phyloP scores from a whole-genome alignment of 768 basidiomycete genomes.

The Suillus subaureus region DNA sequence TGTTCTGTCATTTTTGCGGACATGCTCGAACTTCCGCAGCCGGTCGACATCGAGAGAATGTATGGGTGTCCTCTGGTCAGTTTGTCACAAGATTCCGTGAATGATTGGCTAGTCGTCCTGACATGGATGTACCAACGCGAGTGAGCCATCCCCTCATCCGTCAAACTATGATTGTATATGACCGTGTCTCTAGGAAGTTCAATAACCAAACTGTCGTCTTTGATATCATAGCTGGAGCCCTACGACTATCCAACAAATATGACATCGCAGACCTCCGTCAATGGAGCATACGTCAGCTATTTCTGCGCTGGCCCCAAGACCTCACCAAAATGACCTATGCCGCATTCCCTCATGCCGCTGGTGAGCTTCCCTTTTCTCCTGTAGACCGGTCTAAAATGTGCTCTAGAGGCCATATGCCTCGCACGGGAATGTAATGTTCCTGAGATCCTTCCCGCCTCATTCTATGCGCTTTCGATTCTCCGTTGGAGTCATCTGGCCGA shows the following conservation, averaged over 20 bases:
- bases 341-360: slow-evolving; percentile 34
- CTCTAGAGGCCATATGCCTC: slow-evolving; percentile 37
- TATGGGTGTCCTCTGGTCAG: slow-evolving; percentile 35
- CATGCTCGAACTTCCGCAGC: slow-evolving; percentile 40
- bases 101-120: slow-evolving; percentile 34
- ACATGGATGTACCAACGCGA: slow-evolving; percentile 36
- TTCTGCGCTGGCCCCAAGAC: slow-evolving; percentile 33
- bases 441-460: slow-evolving; percentile 41
- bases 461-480: slow-evolving; percentile 41
- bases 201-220: slow-evolving; percentile 22
- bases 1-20: slow-evolving; percentile 34
- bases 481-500: slow-evolving; percentile 29
- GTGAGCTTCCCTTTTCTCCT: slow-evolving; percentile 19
- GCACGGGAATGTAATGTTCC: slow-evolving; percentile 37
- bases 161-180: not conserved
- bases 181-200: slow-evolving; percentile 26
- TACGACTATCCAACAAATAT: slow-evolving; percentile 41
- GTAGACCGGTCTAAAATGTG: not conserved
- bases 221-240: slow-evolving; percentile 27
- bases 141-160: slow-evolving; percentile 23
- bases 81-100: slow-evolving; percentile 26
- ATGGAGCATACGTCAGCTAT: slow-evolving; percentile 27
- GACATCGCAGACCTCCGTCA: slow-evolving; percentile 32
- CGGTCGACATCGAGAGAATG: slow-evolving; percentile 29
- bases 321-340: slow-evolving; percentile 28